Base-by-base conservation (phyloP, 2,329 filamentous ascomycete species). In the Xenoacremonium recifei region DNA sequence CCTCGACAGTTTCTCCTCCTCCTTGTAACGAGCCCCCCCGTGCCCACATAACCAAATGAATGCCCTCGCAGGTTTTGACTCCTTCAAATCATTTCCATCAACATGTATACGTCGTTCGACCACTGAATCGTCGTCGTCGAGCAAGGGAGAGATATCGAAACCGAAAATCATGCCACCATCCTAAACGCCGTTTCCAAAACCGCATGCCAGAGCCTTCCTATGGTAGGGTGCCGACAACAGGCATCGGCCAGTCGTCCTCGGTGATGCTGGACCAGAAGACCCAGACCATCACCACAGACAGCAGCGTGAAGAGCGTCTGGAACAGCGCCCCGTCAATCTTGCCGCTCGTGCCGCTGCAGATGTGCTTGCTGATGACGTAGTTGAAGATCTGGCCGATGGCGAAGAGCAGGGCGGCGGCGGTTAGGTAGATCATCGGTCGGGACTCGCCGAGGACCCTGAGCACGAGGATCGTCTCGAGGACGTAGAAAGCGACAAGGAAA, bases 211-310 rank as follows among this genome's bases (percentile, higher is more conserved):
- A 36, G 13, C 20, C 40, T 36, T 40, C 54, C 48, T 60, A 37
- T 70, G 66, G 50, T 77, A 77, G 38, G 66, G n/a, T 54, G 34
- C 54, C 62, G 41, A 64, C 64, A 9, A 65, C 66, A 23, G 74
- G 70, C 66, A 78, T 77, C 15, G 91, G 89, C 93, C 93, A 99
- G 71, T 96, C 92, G 60, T 99, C 93, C 69, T 99, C 93, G 13
- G 93, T 99, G 58, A 99, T 99, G 70, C 90, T 96, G 35, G 90
- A 95, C 93, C 93, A 99, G 75, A 99, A 99, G 43, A 88, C 67
- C 91, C 93, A 99, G 51, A 96, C 71, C 68, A 82, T 82, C 15
- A 89, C 76, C 4, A 99, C 89, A 1, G 91, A 77, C 11, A 92
- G 70, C 1, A 96, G 74, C 0, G 91, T 97, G 70, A 99, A 97